Base-by-base conservation (phyloP, 129 eudicot species). In the Glebionis coronaria region DNA sequence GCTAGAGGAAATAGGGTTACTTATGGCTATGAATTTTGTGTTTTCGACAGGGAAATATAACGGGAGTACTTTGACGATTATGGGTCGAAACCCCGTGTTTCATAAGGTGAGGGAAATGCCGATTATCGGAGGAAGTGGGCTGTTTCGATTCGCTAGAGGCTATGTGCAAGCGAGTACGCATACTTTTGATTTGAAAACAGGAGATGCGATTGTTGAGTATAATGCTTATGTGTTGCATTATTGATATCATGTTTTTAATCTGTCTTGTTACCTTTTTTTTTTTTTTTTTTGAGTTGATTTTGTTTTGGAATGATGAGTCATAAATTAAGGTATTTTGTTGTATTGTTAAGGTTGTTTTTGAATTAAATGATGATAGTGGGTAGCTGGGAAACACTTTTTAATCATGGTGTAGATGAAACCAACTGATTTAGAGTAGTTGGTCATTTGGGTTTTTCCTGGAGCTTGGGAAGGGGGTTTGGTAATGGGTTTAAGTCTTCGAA, bases 151-250 rank as follows among this genome's bases (percentile, higher is more conserved):
- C 62, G 91, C 84, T 14, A 73, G 84, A 56, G 95, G 95, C 6
- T 84, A 82, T 69, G 95, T 70, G 46, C 73, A 84, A 63, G 88
- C 87, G 3, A 79, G 75, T 53, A 88, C 95, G 3, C 73, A 82
- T 25, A 65, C 40, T 18, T 28, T 73, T 15, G 80, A 82, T 67
- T 4, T 45, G 12, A 82, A 82, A 62, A 80, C 88, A 0, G 79
- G 84, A 7, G 82, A 88, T 73, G 95, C 91, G 7, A 66, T 73
- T 61, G 91, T 88, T 55, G 86, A 88, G 86, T 88, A 88, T 65
- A 74, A 73, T 82, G 78, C 79, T 54, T 79, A 79, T 74, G 95
- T 88, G 1, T 16, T 82, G 75, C 95, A 88, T 82, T 88, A 79
- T 65, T 88, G 70, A 84, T 45, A 23, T 64, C 5, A 35, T 60